These are phyloP conservation scores for Arthrobotrys entomopaga DNA, from an alignment of 2,329 filamentous ascomycete species.

Conservation along the genomic window DNA sequence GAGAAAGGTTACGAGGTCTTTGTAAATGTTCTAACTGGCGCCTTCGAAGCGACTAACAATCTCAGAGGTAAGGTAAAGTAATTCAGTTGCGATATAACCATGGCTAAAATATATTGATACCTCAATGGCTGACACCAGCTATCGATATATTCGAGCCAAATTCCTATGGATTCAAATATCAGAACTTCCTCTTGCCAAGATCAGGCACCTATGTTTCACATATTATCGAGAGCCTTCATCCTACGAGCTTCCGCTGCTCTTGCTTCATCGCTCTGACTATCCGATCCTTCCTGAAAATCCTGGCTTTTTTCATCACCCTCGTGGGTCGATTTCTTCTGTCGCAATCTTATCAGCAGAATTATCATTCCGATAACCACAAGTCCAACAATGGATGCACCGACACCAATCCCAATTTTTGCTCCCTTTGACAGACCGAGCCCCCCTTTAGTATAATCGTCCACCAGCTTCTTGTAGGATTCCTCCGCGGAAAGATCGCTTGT, in stretches of 20 bases:
- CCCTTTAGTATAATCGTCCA: constrained; percentile 33
- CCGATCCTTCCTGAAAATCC: background rate
- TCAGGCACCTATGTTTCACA: background rate
- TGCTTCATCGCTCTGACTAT: constrained; percentile 24
- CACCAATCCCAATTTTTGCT: constrained; percentile 39
- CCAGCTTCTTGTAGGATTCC: constrained; percentile 25
- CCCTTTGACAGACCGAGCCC: constrained; percentile 33
- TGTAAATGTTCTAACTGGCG: too few relatives aligned
- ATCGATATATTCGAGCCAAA: too few relatives aligned
- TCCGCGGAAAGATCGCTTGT: background rate
- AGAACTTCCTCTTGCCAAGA: too few relatives aligned
- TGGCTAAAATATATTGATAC: too few relatives aligned
- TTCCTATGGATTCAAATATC: too few relatives aligned
- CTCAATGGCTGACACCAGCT: too few relatives aligned
- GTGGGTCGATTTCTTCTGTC: background rate
- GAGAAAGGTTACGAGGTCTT: too few relatives aligned
- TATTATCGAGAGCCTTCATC: constrained; percentile 33
- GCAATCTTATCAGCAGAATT: constrained; percentile 25
- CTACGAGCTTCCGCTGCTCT: constrained; percentile 35
- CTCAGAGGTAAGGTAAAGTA: too few relatives aligned
- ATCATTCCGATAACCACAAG: constrained; percentile 44
- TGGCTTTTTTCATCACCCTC: background rate
- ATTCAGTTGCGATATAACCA: too few relatives aligned
- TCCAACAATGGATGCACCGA: constrained; percentile 27
- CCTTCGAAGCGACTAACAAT: too few relatives aligned